Evolutionary conservation across 129 eudicot genomes (phyloP), one percentile per base, ranked within the genome.

Genomic region (Chrysanthemum lavandulifolium): DNA sequence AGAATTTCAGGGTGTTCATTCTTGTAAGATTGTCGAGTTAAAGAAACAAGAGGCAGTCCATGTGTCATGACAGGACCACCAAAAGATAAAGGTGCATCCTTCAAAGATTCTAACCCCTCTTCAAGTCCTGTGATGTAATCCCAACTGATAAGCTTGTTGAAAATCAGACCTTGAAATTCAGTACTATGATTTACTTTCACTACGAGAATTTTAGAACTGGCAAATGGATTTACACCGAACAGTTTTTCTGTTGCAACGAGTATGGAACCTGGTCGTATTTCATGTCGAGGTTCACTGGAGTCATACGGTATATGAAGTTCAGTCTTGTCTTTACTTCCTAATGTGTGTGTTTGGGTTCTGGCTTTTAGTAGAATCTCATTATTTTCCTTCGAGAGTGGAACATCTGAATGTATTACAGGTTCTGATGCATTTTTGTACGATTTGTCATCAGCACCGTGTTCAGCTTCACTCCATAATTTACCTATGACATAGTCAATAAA

Each of bases 141-240:
- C 96, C 96, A 89, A 73, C 81, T 82, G 52, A 93, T 84, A 74
- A 64, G 88, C 75, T 87, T 93, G 85, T 93, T 93, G 15, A 87
- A 51, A 2, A 93, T 89, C 75, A 93, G 73, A 78, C 96, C 98
- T 82, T 87, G 87, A 72, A 89, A 87, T 56, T 92, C 95, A 14
- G 81, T 83, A 74, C 69, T 83, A 71, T 50, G 87, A 71, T 89
- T 90, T 12, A 69, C 92, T 67, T 88, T 86, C 57, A 93, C 84
- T n/a, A 89, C 85, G 62, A 93, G 92, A 53, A 93, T 84, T 71
- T 78, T 84, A 65, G 96, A 88, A 69, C 68, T 65, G 8, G 82
- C 83, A 76, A 93, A 93, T 0, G 95, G 92, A 68, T 85, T 76
- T 6, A 67, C 75, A 10, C 54, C n/a, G 13, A 50, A 55, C 51